Conservation (phyloP, 1,284 basidiomycete species). For the Fomitopsis pinicola region DNA sequence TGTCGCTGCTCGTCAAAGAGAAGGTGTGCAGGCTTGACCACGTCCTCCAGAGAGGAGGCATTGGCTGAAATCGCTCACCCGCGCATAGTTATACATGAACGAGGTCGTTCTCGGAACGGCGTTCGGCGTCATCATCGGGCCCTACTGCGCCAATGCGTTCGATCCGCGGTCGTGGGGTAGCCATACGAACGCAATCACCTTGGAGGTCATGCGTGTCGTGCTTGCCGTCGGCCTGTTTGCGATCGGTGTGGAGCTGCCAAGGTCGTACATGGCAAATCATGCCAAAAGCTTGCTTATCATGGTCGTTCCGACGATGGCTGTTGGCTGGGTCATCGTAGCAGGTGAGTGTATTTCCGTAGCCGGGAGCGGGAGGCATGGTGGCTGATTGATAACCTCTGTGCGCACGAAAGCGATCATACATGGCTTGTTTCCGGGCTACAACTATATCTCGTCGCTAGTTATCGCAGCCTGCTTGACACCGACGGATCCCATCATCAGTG, state of each 20-base stretch:
- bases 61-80: neutral
- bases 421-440: constrained; percentile 64
- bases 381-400: neutral
- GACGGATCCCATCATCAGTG: constrained; percentile 84
- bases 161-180: constrained; percentile 75
- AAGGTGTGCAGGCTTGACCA: constrained; percentile 35
- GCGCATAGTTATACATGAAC: constrained; percentile 72
- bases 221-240: constrained; percentile 69
- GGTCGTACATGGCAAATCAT: constrained; percentile 61
- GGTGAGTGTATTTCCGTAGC: constrained; percentile 31
- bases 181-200: constrained; percentile 56
- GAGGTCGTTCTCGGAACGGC: constrained; percentile 90
- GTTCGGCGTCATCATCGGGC: constrained; percentile 73
- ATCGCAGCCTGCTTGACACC: constrained; percentile 91
- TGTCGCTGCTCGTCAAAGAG: constrained; percentile 82
- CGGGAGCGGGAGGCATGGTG: neutral
- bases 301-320: constrained; percentile 77
- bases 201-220: constrained; percentile 74
- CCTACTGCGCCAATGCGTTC: constrained; percentile 73
- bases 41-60: neutral
- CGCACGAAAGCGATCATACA: constrained; percentile 36
- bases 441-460: constrained; percentile 73
- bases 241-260: constrained; percentile 71
- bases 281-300: constrained; percentile 55
- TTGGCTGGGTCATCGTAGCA: constrained; percentile 69